Conservation (phyloP, 1,284 basidiomycete species). For the Caloboletus inedulis region DNA sequence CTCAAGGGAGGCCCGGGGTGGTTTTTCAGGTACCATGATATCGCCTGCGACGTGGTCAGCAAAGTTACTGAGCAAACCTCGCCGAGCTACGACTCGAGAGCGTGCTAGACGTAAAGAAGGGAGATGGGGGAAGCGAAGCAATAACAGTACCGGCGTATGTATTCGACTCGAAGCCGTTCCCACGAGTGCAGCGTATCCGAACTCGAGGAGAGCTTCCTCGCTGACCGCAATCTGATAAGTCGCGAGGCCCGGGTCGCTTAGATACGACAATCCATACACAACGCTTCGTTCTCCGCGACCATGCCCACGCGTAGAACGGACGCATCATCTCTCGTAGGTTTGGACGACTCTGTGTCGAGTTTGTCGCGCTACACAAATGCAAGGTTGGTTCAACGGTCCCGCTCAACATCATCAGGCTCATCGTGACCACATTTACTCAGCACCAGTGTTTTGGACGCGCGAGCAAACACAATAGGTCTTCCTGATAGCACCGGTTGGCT, state of each 20-base stretch:
- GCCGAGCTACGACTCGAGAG: neutral
- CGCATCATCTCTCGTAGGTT: neutral
- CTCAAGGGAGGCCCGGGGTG: neutral
- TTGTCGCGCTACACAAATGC: slow-evolving; percentile 11
- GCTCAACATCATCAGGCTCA: neutral
- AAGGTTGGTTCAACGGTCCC: slow-evolving; percentile 19
- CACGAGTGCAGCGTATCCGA: too few relatives aligned
- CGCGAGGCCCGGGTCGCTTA: slow-evolving; percentile 6
- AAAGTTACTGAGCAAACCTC: neutral
- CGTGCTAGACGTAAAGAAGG: neutral
- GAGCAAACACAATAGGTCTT: slow-evolving; percentile 20
- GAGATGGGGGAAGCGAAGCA: neutral
- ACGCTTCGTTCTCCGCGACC: neutral
- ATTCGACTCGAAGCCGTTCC: too few relatives aligned
- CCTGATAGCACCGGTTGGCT: neutral
- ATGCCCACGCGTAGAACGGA: slow-evolving; percentile 6
- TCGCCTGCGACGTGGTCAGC: neutral
- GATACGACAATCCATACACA: slow-evolving; percentile 2
- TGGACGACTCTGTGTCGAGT: slow-evolving; percentile 12
- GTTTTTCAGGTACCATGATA: slow-evolving; percentile 10
- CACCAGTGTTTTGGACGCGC: slow-evolving; percentile 1
- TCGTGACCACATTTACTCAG: neutral
- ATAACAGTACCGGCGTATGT: too few relatives aligned
- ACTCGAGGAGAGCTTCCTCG: too few relatives aligned
- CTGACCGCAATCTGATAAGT: too few relatives aligned